Evolutionary conservation across 768 basidiomycete species (phyloP).

Genomic region (Hortiboletus flavorubellus): DNA sequence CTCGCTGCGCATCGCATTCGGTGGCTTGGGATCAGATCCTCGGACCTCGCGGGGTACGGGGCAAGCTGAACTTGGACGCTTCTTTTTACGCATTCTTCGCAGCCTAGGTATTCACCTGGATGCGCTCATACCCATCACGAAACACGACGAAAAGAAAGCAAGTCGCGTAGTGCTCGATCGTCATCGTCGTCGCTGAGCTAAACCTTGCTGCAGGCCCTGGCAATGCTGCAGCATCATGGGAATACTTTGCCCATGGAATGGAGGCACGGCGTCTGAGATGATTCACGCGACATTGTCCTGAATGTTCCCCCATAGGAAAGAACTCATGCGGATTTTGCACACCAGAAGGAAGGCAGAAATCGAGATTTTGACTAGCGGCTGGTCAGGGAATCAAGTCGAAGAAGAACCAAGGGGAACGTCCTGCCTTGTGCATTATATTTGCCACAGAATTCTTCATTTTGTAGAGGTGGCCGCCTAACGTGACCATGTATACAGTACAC

Average conservation of each 20-base stretch:
- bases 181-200: not conserved
- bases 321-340: conserved; percentile 78
- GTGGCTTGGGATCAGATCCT: conserved; percentile 78
- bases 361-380: conserved; percentile 50
- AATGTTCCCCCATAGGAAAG: conserved; percentile 49
- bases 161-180: not conserved
- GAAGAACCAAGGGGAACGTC: conserved; percentile 13
- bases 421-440: conserved; percentile 26
- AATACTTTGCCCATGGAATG: conserved; percentile 53
- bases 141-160: conserved; percentile 75
- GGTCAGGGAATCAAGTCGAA: not conserved
- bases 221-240: conserved; percentile 51
- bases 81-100: not conserved
- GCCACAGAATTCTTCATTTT: conserved; percentile 23
- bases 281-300: not conserved
- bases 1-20: conserved; percentile 65
- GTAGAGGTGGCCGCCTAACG: conserved; percentile 19
- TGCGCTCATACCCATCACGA: conserved; percentile 63
- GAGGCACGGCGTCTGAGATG: conserved; percentile 48
- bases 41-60: conserved; percentile 62
- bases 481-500: not conserved
- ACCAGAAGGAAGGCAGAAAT: conserved; percentile 91
- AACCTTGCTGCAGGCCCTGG: conserved; percentile 48
- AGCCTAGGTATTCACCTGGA: conserved; percentile 64
- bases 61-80: not conserved